Conservation (phyloP, 176 grass and related monocot species). For the Aegilops speltoides region DNA sequence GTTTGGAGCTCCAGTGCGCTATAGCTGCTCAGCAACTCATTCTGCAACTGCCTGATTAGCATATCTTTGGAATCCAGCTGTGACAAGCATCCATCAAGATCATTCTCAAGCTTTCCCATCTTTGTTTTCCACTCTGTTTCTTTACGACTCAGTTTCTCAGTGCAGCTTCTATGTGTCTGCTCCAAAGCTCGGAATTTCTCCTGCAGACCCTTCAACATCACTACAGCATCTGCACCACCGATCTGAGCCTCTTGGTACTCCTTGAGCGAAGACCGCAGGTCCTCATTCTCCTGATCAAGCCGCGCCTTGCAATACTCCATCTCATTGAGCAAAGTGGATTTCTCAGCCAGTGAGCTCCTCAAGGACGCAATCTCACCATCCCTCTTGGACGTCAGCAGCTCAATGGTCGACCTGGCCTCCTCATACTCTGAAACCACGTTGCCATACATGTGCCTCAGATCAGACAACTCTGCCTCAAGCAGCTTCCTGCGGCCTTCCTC, state of each 20-base stretch:
- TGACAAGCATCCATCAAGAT: conserved; percentile 50
- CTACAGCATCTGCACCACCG: conserved; percentile 39
- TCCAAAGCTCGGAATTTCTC: conserved; percentile 71
- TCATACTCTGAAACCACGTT: conserved; percentile 64
- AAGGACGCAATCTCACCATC: conserved; percentile 71
- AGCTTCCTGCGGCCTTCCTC: conserved; percentile 84
- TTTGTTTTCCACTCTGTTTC: conserved; percentile 52
- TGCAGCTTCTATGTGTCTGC: conserved; percentile 58
- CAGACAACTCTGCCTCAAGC: conserved; percentile 61
- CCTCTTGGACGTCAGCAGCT: conserved; percentile 47
- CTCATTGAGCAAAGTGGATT: conserved; percentile 66
- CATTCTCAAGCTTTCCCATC: conserved; percentile 57
- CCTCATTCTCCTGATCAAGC: conserved; percentile 65
- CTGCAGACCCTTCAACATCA: conserved; percentile 38
- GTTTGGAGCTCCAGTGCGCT: conserved; percentile 41
- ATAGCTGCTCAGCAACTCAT: conserved; percentile 50
- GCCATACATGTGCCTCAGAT: conserved; percentile 48
- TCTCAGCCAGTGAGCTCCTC: conserved; percentile 70
- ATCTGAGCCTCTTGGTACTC: conserved; percentile 76
- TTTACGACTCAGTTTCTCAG: conserved; percentile 59
- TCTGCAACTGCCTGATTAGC: conserved; percentile 42
- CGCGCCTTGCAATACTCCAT: conserved; percentile 56
- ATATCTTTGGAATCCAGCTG: conserved; percentile 48
- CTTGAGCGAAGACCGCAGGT: conserved; percentile 53
- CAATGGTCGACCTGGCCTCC: conserved; percentile 58